These are phyloP conservation scores for Grosmannia penicillata DNA, from an alignment of 2,329 filamentous ascomycete species.

Conservation along the genomic window DNA sequence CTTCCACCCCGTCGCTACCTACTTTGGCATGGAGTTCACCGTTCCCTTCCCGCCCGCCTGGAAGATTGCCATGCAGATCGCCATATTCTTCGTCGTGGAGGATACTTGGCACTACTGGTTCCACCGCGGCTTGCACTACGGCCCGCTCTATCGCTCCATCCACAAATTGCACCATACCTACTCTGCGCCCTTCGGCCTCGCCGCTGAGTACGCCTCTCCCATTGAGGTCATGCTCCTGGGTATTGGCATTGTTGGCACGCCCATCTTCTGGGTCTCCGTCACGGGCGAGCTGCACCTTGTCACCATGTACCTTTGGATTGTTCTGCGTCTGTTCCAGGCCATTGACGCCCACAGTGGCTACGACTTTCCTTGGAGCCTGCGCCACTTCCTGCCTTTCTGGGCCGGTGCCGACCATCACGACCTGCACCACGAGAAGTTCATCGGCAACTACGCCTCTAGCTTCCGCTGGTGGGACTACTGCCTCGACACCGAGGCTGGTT, in stretches of 20 bases:
- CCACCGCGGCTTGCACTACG: constrained; percentile 86
- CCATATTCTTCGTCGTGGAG: constrained; percentile 88
- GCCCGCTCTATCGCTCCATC: constrained; percentile 85
- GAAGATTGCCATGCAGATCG: constrained; percentile 85
- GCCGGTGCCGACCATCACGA: constrained; percentile 95
- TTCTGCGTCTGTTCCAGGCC: constrained; percentile 85
- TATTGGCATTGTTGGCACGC: constrained; percentile 67
- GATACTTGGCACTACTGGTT: constrained; percentile 98
- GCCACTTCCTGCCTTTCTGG: constrained; percentile 90
- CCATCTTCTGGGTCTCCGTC: constrained; percentile 69
- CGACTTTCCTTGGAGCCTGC: constrained; percentile 94
- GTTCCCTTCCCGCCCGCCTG: constrained; percentile 77
- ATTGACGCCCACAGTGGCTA: constrained; percentile 97
- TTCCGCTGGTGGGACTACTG: constrained; percentile 98
- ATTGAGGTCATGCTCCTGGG: constrained; percentile 95
- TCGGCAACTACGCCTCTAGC: constrained; percentile 94
- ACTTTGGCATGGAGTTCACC: constrained; percentile 72
- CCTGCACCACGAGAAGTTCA: constrained; percentile 93
- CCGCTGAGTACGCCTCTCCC: constrained; percentile 93
- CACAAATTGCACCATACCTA: constrained; percentile 99
- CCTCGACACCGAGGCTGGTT: constrained; percentile 84
- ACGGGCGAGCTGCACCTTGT: constrained; percentile 84
- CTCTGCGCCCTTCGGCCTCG: constrained; percentile 89
- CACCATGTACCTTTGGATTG: constrained; percentile 97
- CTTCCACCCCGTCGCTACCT: constrained; percentile 93